These are phyloP conservation scores for Tetrahymena thermophila DNA, from an alignment of 73 alveolate species.

Conservation along the genomic window DNA sequence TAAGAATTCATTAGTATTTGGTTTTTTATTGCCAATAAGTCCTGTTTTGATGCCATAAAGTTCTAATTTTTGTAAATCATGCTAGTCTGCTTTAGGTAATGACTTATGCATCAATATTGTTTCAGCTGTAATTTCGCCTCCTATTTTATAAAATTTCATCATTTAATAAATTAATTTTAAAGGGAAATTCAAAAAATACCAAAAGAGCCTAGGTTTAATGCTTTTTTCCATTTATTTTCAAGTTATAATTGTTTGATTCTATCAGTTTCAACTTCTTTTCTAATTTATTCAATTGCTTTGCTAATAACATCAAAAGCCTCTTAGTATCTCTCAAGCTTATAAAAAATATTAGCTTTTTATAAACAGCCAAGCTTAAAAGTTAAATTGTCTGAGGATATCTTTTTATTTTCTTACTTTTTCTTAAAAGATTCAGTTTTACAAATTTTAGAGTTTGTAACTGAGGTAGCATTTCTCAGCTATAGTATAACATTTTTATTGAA, in stretches of 20 bases:
- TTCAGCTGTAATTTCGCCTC: not conserved
- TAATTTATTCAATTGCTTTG: not conserved
- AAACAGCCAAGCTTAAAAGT: not conserved
- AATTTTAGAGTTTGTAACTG: not conserved
- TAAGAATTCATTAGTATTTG: not conserved
- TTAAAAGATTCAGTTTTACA: not conserved
- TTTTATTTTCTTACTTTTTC: not conserved
- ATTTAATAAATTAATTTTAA: not conserved
- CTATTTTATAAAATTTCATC: not conserved
- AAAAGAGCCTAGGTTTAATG: not conserved
- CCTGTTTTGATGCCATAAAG: not conserved
- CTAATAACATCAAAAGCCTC: not conserved
- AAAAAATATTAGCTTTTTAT: not conserved
- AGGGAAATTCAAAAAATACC: too few species aligned
- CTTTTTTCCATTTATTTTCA: not conserved
- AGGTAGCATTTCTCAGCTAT: not conserved
- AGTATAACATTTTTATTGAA: not conserved
- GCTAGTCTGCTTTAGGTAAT: not conserved
- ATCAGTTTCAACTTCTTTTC: not conserved
- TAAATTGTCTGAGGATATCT: not conserved
- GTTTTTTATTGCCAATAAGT: not conserved
- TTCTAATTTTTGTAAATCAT: not conserved
- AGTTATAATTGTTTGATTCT: not conserved
- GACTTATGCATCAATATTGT: not conserved
- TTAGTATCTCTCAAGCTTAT: not conserved